These are phyloP conservation scores for Fusarium sp. DNA, from an alignment of 2,329 filamentous ascomycete genomes.

Conservation along the genomic window DNA sequence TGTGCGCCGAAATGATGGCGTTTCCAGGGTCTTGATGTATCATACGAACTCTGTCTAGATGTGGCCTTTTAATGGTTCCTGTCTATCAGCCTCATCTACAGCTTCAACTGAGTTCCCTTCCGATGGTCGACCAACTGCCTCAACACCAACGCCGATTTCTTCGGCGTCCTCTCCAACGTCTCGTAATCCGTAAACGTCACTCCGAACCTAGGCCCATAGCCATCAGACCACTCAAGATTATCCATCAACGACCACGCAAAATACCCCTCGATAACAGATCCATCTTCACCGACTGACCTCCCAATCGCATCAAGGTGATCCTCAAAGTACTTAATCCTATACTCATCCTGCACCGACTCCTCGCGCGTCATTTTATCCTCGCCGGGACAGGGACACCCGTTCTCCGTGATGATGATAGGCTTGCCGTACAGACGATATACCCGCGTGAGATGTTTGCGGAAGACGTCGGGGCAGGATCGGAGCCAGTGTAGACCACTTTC, in stretches of 20 bases:
- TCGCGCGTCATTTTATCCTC: constrained; percentile 35
- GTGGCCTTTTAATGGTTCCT: too few relatives aligned
- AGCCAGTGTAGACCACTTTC: constrained; percentile 24
- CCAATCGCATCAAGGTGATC: constrained; percentile 51
- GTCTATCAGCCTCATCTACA: neutral
- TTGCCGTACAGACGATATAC: constrained; percentile 24
- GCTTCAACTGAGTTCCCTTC: neutral
- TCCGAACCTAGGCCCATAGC: constrained; percentile 25
- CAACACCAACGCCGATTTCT: constrained; percentile 20
- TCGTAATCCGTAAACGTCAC: constrained; percentile 25
- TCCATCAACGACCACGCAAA: constrained; percentile 35
- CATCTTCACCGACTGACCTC: constrained; percentile 16
- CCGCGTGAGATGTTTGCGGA: constrained; percentile 22
- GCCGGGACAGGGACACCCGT: constrained; percentile 21
- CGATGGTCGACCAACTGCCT: neutral
- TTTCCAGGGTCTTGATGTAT: too few relatives aligned
- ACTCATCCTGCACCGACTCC: constrained; percentile 50
- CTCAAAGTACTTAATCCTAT: constrained; percentile 49
- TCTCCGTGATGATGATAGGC: constrained; percentile 28
- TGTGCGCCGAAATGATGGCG: too few relatives aligned
- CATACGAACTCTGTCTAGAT: too few relatives aligned
- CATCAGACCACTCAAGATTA: constrained; percentile 30
- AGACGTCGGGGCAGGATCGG: constrained; percentile 15
- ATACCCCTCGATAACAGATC: constrained; percentile 9
- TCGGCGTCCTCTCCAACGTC: constrained; percentile 24